Evolutionary conservation across 2,329 filamentous ascomycete genomes (phyloP).

Genomic region (Trichoderma gracile): DNA sequence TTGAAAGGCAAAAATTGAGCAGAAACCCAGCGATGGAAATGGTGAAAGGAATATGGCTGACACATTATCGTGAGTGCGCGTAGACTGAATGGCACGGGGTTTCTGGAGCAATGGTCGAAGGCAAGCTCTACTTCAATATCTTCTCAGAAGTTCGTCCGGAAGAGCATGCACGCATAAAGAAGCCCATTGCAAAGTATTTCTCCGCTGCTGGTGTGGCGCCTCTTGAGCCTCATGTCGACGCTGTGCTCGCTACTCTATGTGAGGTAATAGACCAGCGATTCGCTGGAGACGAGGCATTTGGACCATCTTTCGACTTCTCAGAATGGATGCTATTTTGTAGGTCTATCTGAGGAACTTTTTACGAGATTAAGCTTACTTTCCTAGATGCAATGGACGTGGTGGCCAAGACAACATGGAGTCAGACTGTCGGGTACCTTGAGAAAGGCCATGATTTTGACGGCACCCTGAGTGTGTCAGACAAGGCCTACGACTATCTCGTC

Average conservation of each 20-base stretch:
- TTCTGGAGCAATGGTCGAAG: constrained; percentile 33
- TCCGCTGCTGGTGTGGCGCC: constrained; percentile 28
- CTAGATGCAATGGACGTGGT: constrained; percentile 45
- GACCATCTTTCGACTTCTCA: background rate
- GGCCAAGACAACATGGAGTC: constrained; percentile 45
- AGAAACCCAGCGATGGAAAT: background rate
- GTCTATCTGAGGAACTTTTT: background rate
- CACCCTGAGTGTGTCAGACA: constrained; percentile 38
- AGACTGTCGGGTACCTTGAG: constrained; percentile 46
- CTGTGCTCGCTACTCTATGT: constrained; percentile 18
- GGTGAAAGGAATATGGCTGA: background rate
- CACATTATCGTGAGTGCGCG: background rate
- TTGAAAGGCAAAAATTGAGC: background rate
- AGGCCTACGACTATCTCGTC: constrained; percentile 40
- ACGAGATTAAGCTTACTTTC: background rate
- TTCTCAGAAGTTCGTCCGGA: constrained; percentile 33
- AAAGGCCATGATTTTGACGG: constrained; percentile 41
- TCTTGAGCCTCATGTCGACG: constrained; percentile 30
- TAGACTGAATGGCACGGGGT: constrained; percentile 34
- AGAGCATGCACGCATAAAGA: constrained; percentile 30
- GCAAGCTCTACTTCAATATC: constrained; percentile 32
- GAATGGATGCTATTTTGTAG: background rate
- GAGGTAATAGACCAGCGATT: background rate
- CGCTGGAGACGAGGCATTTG: background rate
- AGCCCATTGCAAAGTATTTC: constrained; percentile 36